Conservation (phyloP, 352 stramenopile genomes). For the Phytophthora chlamydospora region DNA sequence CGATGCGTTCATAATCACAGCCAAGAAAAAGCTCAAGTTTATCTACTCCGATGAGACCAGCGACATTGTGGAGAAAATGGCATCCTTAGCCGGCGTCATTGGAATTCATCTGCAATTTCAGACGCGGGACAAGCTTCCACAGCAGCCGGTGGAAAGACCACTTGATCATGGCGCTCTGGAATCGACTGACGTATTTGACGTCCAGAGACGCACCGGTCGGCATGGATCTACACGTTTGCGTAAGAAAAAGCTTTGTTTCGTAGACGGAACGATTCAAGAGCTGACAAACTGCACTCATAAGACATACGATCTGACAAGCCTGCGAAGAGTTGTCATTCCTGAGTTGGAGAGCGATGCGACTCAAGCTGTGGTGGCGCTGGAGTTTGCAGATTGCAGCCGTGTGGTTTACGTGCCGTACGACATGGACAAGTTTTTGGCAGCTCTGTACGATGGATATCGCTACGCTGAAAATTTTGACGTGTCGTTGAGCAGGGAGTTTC, state of each 20-base stretch:
- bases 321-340: constrained; percentile 60
- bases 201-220: constrained; percentile 59
- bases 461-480: constrained; percentile 68
- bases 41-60: constrained; percentile 71
- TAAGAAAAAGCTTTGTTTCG: constrained; percentile 71
- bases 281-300: constrained; percentile 56
- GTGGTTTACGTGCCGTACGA: constrained; percentile 68
- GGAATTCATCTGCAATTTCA: constrained; percentile 56
- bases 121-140: constrained; percentile 54
- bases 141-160: constrained; percentile 45
- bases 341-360: constrained; percentile 29
- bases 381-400: constrained; percentile 69
- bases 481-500: constrained; percentile 68
- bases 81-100: constrained; percentile 65
- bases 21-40: constrained; percentile 74
- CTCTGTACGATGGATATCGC: constrained; percentile 74
- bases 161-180: constrained; percentile 49
- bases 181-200: constrained; percentile 51
- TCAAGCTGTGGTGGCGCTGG: constrained; percentile 59
- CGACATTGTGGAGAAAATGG: constrained; percentile 70
- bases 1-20: constrained; percentile 65
- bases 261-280: constrained; percentile 59
- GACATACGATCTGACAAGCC: constrained; percentile 57
- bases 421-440: constrained; percentile 61
- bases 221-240: constrained; percentile 64